Conservation (phyloP, 345 rosid genomes). For the Isatis tinctoria region DNA sequence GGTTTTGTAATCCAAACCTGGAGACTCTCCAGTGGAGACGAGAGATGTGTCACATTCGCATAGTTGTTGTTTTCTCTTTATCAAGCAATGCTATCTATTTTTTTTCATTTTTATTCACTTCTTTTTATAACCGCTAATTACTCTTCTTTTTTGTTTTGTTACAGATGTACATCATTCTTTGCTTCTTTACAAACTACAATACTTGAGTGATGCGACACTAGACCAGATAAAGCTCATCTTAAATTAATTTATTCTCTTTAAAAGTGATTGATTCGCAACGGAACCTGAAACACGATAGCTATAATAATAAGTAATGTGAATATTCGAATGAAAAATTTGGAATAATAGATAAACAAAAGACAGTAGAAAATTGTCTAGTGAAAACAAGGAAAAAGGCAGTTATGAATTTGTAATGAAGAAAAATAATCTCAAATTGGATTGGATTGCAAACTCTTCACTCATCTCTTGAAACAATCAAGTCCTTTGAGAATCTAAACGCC, state of each 20-base stretch:
- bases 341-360: too few relatives aligned
- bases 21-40: slow-evolving; percentile 7
- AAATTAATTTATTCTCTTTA: background rate
- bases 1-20: background rate
- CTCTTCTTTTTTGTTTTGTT: background rate
- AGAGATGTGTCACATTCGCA: slow-evolving; percentile 15
- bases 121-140: background rate
- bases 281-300: background rate
- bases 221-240: slow-evolving; percentile 6
- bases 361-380: too few relatives aligned
- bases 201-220: slow-evolving; percentile 6
- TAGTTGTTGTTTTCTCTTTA: slow-evolving; percentile 16
- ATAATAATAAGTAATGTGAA: background rate
- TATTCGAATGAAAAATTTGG: background rate
- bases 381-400: too few relatives aligned
- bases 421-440: background rate
- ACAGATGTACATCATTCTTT: background rate
- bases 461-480: background rate
- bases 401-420: background rate
- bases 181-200: background rate
- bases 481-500: background rate
- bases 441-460: background rate
- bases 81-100: background rate
- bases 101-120: background rate
- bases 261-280: background rate